Conservation (phyloP, 306 rosid species). For the Fragaria nilgerrensis region DNA sequence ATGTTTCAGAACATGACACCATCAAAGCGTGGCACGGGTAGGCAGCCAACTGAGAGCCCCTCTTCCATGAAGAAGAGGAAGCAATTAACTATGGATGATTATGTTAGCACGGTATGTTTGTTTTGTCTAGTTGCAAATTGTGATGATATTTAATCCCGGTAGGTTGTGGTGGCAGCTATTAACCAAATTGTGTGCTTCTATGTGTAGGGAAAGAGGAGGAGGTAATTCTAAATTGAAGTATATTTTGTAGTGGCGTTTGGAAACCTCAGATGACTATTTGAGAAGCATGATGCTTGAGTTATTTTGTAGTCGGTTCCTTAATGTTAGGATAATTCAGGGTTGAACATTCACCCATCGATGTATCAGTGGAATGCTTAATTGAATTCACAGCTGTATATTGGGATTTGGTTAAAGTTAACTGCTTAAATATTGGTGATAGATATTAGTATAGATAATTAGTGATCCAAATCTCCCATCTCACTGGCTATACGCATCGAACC, state of each 20-base stretch:
- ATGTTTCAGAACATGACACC: constrained; percentile 77
- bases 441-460: background rate
- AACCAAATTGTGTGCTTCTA: constrained; percentile 14
- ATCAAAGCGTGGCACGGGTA: constrained; percentile 66
- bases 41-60: constrained; percentile 72
- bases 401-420: background rate
- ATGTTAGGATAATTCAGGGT: background rate
- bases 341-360: background rate
- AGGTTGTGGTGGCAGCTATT: constrained; percentile 3
- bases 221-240: constrained; percentile 28
- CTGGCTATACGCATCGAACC: too few species aligned
- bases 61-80: constrained; percentile 71
- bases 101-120: constrained; percentile 51
- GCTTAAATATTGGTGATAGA: background rate
- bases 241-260: background rate
- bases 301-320: background rate
- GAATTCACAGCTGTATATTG: constrained; percentile 5
- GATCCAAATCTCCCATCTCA: background rate
- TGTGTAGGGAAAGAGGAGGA: constrained; percentile 83
- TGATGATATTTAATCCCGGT: background rate
- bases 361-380: background rate
- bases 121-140: background rate
- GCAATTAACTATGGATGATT: constrained; percentile 84
- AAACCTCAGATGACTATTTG: background rate
- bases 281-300: constrained; percentile 9